These are phyloP conservation scores for Nakaseomyces delphensis DNA, from an alignment of 1,139 yeast genomes.

Conservation along the genomic window DNA sequence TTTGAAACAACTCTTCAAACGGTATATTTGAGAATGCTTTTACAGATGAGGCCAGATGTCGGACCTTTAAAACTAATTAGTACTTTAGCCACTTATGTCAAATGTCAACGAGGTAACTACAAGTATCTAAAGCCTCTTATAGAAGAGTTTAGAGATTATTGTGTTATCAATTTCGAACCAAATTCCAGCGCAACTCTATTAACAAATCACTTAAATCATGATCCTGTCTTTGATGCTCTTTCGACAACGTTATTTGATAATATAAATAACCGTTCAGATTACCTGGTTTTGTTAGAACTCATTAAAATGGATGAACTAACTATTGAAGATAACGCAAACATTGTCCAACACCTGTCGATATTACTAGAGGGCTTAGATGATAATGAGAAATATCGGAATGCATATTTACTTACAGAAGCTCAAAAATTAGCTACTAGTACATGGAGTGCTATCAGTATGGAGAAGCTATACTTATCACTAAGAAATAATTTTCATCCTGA, in stretches of 20 bases:
- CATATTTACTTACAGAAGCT: conserved; percentile 6
- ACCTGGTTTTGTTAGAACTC: not conserved
- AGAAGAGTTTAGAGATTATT: conserved; percentile 17
- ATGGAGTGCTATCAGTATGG: conserved; percentile 19
- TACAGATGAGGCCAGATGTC: conserved; percentile 30
- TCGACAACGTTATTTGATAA: conserved; percentile 18
- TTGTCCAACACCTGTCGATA: not conserved
- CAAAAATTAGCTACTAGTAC: conserved; percentile 13
- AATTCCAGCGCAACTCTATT: conserved; percentile 5
- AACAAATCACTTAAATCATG: conserved; percentile 6
- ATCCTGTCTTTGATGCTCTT: conserved; percentile 14
- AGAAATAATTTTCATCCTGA: conserved; percentile 17
- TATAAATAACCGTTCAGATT: conserved; percentile 6
- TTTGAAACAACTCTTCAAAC: conserved; percentile 46
- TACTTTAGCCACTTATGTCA: conserved; percentile 28
- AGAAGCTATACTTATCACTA: conserved; percentile 16
- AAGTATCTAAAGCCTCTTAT: conserved; percentile 15
- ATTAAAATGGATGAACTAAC: not conserved
- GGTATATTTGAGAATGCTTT: conserved; percentile 39
- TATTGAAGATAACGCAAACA: not conserved
- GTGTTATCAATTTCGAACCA: conserved; percentile 14
- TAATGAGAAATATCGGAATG: not conserved
- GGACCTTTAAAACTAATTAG: conserved; percentile 29
- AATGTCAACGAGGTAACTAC: conserved; percentile 14
- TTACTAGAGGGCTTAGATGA: not conserved